phyloP scores from a whole-genome alignment of 495 filamentous ascomycete genomes.

The Aspergillus hancockii region DNA sequence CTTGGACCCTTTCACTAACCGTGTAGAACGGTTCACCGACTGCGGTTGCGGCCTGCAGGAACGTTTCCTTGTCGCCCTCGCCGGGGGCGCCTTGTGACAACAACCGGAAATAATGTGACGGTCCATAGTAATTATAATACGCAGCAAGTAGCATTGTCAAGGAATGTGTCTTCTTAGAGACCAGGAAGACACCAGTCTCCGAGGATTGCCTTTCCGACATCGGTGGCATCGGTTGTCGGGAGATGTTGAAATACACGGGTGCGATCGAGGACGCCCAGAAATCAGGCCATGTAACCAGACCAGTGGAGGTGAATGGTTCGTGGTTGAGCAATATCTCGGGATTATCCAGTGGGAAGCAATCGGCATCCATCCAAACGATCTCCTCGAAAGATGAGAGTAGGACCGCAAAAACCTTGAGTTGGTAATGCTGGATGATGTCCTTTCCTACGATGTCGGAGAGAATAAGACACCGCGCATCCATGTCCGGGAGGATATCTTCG shows the following conservation, averaged over 20 bases:
- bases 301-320: constrained; percentile 52
- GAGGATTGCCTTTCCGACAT: constrained; percentile 44
- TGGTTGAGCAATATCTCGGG: constrained; percentile 52
- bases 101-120: constrained; percentile 58
- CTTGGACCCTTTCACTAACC: constrained; percentile 46
- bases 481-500: constrained; percentile 47
- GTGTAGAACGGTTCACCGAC: constrained; percentile 51
- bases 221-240: constrained; percentile 43
- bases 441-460: constrained; percentile 46
- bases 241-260: constrained; percentile 55
- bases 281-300: constrained; percentile 63
- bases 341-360: constrained; percentile 54
- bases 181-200: constrained; percentile 59
- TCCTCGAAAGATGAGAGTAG: constrained; percentile 62
- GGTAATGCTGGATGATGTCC: constrained; percentile 48
- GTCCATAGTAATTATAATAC: constrained; percentile 67
- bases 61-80: constrained; percentile 68
- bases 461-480: constrained; percentile 55
- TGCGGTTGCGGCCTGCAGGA: constrained; percentile 54
- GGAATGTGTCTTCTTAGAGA: constrained; percentile 57
- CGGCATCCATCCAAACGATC: constrained; percentile 63
- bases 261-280: constrained; percentile 59
- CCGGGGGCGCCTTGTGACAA: constrained; percentile 57
- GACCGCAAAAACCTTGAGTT: constrained; percentile 62
- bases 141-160: constrained; percentile 54